Conservation (phyloP, 2,329 filamentous ascomycete species). For the Coniella lustricola region DNA sequence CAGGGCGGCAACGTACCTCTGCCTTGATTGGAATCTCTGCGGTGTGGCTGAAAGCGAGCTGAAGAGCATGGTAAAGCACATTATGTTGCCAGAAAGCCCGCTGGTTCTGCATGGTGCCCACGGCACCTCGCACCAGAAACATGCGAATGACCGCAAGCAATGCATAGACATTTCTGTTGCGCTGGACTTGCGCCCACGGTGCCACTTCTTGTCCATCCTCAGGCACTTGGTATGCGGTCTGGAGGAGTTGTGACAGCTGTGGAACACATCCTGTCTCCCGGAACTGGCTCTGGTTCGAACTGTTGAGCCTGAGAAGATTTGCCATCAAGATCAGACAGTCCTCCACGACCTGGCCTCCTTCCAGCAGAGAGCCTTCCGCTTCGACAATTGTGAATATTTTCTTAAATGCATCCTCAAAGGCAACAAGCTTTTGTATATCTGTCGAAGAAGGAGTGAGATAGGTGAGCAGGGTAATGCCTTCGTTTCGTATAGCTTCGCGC, state of each 20-base stretch:
- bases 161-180: constrained; percentile 87
- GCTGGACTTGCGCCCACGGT: constrained; percentile 68
- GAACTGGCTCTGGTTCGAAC: constrained; percentile 90
- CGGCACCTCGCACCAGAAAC: constrained; percentile 75
- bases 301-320: constrained; percentile 79
- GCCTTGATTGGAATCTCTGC: constrained; percentile 73
- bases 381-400: constrained; percentile 76
- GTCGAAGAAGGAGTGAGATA: constrained; percentile 79
- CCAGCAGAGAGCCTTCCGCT: constrained; percentile 69
- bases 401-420: constrained; percentile 91
- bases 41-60: constrained; percentile 69
- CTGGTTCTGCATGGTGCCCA: constrained; percentile 78
- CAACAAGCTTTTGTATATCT: constrained; percentile 91
- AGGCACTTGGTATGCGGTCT: constrained; percentile 47
- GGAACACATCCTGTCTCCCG: constrained; percentile 80
- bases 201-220: constrained; percentile 55
- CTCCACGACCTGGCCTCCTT: constrained; percentile 82
- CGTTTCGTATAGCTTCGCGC: constrained; percentile 81
- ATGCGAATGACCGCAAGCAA: constrained; percentile 78
- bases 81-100: constrained; percentile 77
- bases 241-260: constrained; percentile 63
- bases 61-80: constrained; percentile 69
- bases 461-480: constrained; percentile 78
- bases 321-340: constrained; percentile 88
- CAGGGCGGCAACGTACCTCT: constrained; percentile 46